Base-by-base conservation (phyloP, 371 early-diverging fungal genomes). In the Zopfochytrium polystomum region DNA sequence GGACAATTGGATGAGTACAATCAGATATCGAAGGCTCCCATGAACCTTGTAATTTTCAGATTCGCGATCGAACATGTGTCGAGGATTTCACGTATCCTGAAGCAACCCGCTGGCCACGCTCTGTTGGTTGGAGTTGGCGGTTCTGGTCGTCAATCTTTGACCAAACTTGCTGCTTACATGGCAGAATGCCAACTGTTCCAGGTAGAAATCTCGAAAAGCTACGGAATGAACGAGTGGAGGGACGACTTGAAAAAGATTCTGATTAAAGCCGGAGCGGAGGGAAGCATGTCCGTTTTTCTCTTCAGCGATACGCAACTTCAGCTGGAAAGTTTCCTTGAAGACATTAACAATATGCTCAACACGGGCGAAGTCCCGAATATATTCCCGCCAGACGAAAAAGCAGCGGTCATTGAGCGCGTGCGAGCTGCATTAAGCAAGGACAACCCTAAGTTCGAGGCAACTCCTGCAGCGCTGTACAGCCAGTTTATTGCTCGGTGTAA, bases 101-200 rank as follows among this genome's bases (percentile, higher is more conserved):
- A 71, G 56, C 80, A 79, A 55, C 82, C 82, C 13, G 76, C 70
- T 4, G 80, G 82, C 0, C 80, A 79, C 56, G 77, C 78, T 6
- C 60, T 81, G n/a, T 66, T 81, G 7, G 82, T 81, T 26, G 82
- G 82, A 22, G 76, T 81, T 1, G 82, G 82, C n/a, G 82, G 82
- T 26, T 70, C 71, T 47, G 82, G 82, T 3, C 66, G 80, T 22
- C 82, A 81, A 55, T 76, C 76, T 15, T 58, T 81, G 25, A 77
- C 80, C 3, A 76, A 71, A 51, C 67, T 81, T 26, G 80, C 80
- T 0, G 68, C 80, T 18, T 81, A 73, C 56, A 81, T 81, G 79
- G 69, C 74, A 29, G 80, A 81, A 49, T 74, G 70, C 60, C 67
- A 68, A 38, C 58, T 81, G 0, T 80, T 80, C 64, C 80, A 79